Conservation (phyloP, 768 basidiomycete genomes). For the Russula vinacea region DNA sequence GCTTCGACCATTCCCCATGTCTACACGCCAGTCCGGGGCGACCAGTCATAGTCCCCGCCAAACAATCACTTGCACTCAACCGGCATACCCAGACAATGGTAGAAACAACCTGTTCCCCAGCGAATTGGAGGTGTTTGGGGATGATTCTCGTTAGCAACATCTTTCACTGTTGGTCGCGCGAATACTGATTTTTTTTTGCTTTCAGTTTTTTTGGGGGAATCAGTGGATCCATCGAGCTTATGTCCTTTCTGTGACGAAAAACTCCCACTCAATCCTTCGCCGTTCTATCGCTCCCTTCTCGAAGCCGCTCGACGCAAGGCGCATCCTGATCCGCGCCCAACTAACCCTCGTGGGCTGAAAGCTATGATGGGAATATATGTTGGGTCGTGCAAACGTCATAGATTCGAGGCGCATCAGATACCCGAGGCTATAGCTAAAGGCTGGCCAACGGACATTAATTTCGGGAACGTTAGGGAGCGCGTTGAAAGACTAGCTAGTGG, state of each 20-base stretch:
- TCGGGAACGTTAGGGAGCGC: constrained; percentile 51
- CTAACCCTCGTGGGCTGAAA: constrained; percentile 63
- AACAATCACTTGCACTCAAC: not conserved
- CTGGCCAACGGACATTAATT: constrained; percentile 76
- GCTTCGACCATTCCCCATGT: constrained; percentile 29
- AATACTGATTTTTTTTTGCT: constrained; percentile 5
- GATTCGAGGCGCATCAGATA: constrained; percentile 68
- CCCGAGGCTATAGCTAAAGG: constrained; percentile 68
- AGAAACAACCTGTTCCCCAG: not conserved
- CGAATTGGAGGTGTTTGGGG: constrained; percentile 8
- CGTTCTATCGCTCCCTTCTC: constrained; percentile 54
- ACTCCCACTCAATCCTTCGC: constrained; percentile 61
- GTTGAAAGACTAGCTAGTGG: constrained; percentile 49
- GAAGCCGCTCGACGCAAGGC: constrained; percentile 53
- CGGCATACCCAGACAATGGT: not conserved
- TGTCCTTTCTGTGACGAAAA: constrained; percentile 81
- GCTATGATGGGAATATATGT: constrained; percentile 54
- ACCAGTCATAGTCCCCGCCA: not conserved
- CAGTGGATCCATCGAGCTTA: constrained; percentile 59
- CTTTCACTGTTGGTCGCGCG: not conserved
- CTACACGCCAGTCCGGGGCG: not conserved
- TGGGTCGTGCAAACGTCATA: constrained; percentile 71
- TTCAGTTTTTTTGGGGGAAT: constrained; percentile 50
- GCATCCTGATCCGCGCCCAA: constrained; percentile 56
- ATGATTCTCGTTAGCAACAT: constrained; percentile 29